Percentiles rank a stretch among this genome's conserved stretches.
Evolutionary conservation across 306 rosid species (phyloP).

Genomic region (Inga oerstediana): DNA sequence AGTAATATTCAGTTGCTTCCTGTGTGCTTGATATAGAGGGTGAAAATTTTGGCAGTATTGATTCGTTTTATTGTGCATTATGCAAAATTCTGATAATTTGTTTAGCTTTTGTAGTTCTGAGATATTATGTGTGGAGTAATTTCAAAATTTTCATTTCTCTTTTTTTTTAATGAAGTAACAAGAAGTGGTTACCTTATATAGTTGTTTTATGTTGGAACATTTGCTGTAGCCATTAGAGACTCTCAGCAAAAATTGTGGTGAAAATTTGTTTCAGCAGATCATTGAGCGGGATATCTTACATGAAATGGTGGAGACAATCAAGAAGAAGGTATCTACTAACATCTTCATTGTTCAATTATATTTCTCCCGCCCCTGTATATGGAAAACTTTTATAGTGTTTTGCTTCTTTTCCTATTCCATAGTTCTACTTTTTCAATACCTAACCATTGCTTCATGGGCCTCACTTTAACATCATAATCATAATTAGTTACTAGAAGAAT

Average conservation of each 20-base stretch:
- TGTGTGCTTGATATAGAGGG: neutral
- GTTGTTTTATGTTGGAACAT: conserved; percentile 17
- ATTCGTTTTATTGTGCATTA: neutral
- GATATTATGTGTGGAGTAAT: neutral
- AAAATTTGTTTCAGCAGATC: conserved; percentile 64
- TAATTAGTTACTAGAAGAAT: no score
- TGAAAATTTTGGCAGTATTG: neutral
- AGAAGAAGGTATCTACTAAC: conserved; percentile 60
- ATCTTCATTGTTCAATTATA: conserved; percentile 17
- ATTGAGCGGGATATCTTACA: conserved; percentile 74
- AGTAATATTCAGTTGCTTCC: neutral
- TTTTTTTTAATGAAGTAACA: neutral
- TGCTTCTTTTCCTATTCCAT: neutral
- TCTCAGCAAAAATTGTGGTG: conserved; percentile 73
- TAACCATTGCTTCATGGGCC: no score
- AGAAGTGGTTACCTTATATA: neutral
- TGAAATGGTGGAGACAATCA: conserved; percentile 80
- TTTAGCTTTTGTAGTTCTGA: neutral
- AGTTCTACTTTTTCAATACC: no score
- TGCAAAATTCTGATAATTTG: neutral
- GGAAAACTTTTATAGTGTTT: conserved; percentile 10
- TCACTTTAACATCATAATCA: no score
- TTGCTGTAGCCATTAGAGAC: conserved; percentile 64
- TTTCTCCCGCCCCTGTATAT: neutral
- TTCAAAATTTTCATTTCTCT: neutral